Evolutionary conservation across 2,329 filamentous ascomycete genomes (phyloP).

Genomic region (Colletotrichum karsti): DNA sequence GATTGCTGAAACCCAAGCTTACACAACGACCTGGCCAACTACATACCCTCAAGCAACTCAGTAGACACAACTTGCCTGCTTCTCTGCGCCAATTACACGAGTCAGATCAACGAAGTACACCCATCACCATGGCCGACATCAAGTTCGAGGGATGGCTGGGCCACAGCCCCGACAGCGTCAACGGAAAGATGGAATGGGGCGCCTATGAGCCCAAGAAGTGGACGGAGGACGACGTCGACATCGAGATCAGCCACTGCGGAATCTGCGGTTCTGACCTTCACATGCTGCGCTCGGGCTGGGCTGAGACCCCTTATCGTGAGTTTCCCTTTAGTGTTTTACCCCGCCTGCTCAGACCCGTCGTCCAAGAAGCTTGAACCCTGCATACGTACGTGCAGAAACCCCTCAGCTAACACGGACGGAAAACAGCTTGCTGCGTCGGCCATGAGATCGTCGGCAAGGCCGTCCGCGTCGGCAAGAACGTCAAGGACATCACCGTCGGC

Average conservation of each 20-base stretch:
- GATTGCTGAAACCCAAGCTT: too few species aligned
- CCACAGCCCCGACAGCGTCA: conserved; percentile 44
- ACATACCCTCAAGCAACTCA: not conserved
- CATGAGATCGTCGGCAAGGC: conserved; percentile 72
- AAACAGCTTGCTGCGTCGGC: conserved; percentile 61
- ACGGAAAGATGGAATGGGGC: conserved; percentile 64
- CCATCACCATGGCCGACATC: conserved; percentile 42
- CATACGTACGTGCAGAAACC: not conserved
- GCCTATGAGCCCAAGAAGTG: conserved; percentile 71
- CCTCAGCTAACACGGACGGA: not conserved
- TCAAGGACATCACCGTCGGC: conserved; percentile 62
- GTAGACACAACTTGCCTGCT: not conserved
- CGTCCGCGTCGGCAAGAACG: conserved; percentile 60
- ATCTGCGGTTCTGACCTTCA: conserved; percentile 72
- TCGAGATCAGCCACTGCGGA: conserved; percentile 72
- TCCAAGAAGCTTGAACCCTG: not conserved
- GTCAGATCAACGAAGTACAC: not conserved
- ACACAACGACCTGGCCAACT: not conserved
- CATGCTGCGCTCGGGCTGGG: conserved; percentile 64
- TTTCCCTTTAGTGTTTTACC: conserved; percentile 8
- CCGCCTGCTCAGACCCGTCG: not conserved
- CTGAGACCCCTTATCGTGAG: conserved; percentile 48
- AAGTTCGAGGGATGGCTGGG: conserved; percentile 64
- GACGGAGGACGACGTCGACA: conserved; percentile 72
- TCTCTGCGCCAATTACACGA: not conserved